Evolutionary conservation across 2,329 filamentous ascomycete species (phyloP), one percentile per base, ranked within the genome.

Genomic region (Aspergillus felis): DNA sequence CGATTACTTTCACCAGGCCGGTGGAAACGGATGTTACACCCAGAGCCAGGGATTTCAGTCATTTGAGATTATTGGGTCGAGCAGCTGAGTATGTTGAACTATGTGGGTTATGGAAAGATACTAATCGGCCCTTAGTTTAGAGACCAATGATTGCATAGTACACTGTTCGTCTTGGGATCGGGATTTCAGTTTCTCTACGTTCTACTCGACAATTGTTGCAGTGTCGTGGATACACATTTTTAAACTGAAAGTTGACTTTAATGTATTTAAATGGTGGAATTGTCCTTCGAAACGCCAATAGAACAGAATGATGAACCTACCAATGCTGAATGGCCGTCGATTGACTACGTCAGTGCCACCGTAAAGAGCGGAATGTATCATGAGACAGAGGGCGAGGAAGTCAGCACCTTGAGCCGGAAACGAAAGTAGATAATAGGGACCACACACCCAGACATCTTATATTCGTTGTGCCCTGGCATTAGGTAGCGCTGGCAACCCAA

Each of bases 31-130:
- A 22, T 53, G 51, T 7, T 53, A 46, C 22, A 53, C 41, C 3
- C 51, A 53, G 41, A 14, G 51, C 28, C 51, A 53, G 6, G 51
- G 51, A 28, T 53, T 53, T 27, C 51, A 47, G 51, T 53, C 51
- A 1, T 53, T 53, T 32, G 3, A 46, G 9, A 9, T 46, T 27
- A 38, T 38, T 27, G 38, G n/a, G 12, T 9, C 44, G 24, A 20
- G 25, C 10, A 42, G 12, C 12, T 38, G 27, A 32, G 5, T 22
- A 29, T 5, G n/a, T n/a, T 17, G 14, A 38, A 3, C 5, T n/a
- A 38, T 17, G 1, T 38, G 32, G 0, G 7, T 17, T 3, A 17
- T 8, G 14, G 14, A 17, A 12, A 5, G 14, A 7, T 7, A 7
- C 32, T 38, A 3, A 38, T 12, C 5, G 4, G 6, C 5, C 7